These are phyloP conservation scores for Sclerotinia borealis DNA, from an alignment of 2,329 filamentous ascomycete genomes.

Conservation along the genomic window DNA sequence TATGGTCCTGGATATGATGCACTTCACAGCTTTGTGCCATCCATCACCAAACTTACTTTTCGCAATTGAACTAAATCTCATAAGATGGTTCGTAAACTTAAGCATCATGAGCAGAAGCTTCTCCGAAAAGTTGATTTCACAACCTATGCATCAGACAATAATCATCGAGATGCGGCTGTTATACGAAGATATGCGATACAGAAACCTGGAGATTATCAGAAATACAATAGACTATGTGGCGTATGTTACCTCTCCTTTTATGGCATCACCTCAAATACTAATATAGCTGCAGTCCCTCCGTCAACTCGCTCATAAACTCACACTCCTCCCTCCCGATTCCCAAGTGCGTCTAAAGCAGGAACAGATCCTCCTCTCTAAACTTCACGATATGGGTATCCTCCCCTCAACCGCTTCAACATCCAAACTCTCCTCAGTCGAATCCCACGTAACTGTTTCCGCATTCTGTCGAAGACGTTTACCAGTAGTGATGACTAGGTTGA, in stretches of 20 bases:
- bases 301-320: conserved; percentile 82
- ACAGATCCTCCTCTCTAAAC: conserved; percentile 79
- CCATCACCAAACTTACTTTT: background rate
- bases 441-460: conserved; percentile 80
- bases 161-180: conserved; percentile 76
- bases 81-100: conserved; percentile 89
- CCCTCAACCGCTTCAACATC: conserved; percentile 56
- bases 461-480: conserved; percentile 79
- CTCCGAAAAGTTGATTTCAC: conserved; percentile 89
- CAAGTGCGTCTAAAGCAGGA: conserved; percentile 78
- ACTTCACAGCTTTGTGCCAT: background rate
- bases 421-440: conserved; percentile 79
- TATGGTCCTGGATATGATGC: too few relatives aligned
- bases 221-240: conserved; percentile 62
- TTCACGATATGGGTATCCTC: conserved; percentile 87
- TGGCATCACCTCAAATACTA: background rate
- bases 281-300: conserved; percentile 59
- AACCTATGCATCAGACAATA: conserved; percentile 82
- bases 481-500: conserved; percentile 82
- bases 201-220: conserved; percentile 78
- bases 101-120: conserved; percentile 95
- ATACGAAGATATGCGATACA: conserved; percentile 86
- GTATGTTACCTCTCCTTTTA: conserved; percentile 37
- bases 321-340: conserved; percentile 73
- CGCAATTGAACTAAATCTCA: background rate